phyloP scores from a whole-genome alignment of 2,329 filamentous ascomycete genomes.

The Aspergillus caelatus region DNA sequence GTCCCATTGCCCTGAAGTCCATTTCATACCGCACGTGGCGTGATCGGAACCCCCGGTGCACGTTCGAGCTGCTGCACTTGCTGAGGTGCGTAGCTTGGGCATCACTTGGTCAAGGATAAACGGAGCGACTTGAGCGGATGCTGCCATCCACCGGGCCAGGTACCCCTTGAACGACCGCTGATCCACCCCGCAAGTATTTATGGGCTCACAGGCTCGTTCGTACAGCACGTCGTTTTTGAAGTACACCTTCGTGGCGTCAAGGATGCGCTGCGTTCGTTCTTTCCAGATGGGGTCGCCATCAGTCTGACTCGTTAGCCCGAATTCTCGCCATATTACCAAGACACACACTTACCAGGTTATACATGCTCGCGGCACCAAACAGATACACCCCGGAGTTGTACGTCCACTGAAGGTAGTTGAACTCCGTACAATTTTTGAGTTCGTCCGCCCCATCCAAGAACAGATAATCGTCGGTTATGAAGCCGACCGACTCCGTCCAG shows the following conservation, averaged over 20 bases:
- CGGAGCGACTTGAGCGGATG: conserved; percentile 60
- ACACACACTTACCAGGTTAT: conserved; percentile 49
- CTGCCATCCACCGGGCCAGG: conserved; percentile 62
- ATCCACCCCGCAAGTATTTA: conserved; percentile 62
- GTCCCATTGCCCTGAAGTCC: conserved; percentile 42
- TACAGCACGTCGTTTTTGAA: conserved; percentile 56
- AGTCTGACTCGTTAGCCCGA: conserved; percentile 29
- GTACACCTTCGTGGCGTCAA: conserved; percentile 58
- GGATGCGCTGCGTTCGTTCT: conserved; percentile 52
- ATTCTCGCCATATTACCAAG: no score
- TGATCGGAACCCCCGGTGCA: conserved; percentile 53
- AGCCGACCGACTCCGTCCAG: conserved; percentile 55
- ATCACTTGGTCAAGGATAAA: conserved; percentile 56
- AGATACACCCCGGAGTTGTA: conserved; percentile 61
- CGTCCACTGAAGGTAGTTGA: conserved; percentile 59
- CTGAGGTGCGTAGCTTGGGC: conserved; percentile 57
- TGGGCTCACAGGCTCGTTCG: conserved; percentile 62
- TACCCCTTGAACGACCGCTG: conserved; percentile 69
- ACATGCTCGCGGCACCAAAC: conserved; percentile 60
- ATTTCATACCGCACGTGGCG: conserved; percentile 44
- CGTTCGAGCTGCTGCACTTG: conserved; percentile 56
- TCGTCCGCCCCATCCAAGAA: conserved; percentile 61
- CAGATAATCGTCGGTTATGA: conserved; percentile 54
- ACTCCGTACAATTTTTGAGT: conserved; percentile 52
- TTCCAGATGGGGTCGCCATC: conserved; percentile 55